A percentile compares a stretch with the other conserved stretches of the same genome.
Evolutionary conservation across 164 flowering plant genomes (phyloP).

Genomic region (Stephania japonica): DNA sequence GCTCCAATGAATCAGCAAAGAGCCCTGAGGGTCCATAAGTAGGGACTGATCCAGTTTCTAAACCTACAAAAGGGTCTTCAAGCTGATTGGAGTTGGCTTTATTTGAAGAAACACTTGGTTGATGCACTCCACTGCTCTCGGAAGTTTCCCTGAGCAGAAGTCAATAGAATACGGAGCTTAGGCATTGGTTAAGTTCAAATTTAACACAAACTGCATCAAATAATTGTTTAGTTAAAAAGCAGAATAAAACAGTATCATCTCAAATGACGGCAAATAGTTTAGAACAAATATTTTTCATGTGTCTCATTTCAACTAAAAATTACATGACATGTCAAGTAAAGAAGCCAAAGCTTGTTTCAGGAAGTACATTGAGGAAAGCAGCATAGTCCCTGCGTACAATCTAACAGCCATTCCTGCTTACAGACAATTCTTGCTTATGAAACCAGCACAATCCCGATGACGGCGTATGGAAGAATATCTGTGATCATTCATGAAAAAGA

Average conservation of each 20-base stretch:
- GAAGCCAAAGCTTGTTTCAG: too few relatives aligned
- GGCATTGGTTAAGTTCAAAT: background rate
- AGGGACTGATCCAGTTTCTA: conserved; percentile 43
- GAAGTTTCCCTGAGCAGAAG: conserved; percentile 35
- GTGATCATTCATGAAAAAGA: too few relatives aligned
- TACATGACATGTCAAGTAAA: too few relatives aligned
- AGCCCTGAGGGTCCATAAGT: conserved; percentile 33
- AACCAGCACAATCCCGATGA: too few relatives aligned
- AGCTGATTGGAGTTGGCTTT: conserved; percentile 31
- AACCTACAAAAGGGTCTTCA: conserved; percentile 69
- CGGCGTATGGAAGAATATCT: too few relatives aligned
- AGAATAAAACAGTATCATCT: background rate
- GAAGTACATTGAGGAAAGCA: too few relatives aligned
- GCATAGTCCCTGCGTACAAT: too few relatives aligned
- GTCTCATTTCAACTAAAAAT: too few relatives aligned
- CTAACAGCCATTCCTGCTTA: too few relatives aligned
- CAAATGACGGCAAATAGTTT: too few relatives aligned
- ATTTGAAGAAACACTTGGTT: conserved; percentile 26
- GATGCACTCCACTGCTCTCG: conserved; percentile 26
- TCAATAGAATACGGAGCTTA: background rate
- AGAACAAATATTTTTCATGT: too few relatives aligned
- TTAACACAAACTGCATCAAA: background rate
- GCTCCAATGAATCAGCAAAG: conserved; percentile 50
- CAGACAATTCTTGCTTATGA: too few relatives aligned
- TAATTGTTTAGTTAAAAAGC: background rate